Conservation (phyloP, 495 filamentous ascomycete species). For the Venustampulla echinocandica region DNA sequence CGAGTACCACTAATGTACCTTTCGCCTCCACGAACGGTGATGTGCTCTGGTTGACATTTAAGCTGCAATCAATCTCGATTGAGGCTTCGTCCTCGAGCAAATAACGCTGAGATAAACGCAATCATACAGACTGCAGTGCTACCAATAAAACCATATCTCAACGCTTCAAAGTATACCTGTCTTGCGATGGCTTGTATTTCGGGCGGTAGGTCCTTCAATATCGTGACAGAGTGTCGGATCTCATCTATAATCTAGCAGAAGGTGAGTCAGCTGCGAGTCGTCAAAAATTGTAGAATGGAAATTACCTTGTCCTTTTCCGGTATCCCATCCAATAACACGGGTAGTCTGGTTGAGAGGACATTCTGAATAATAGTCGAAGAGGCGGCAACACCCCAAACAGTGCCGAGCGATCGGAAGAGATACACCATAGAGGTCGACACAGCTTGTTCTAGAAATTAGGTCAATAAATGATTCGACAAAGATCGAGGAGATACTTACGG, state of each 20-base stretch:
- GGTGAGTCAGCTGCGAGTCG: conserved; percentile 6
- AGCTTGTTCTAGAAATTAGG: conserved; percentile 43
- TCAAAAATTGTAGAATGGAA: conserved; percentile 13
- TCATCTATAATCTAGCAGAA: conserved; percentile 44
- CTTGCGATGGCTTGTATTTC: conserved; percentile 52
- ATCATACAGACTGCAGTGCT: conserved; percentile 43
- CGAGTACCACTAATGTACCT: too few relatives aligned
- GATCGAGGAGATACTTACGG: conserved; percentile 30
- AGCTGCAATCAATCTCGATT: background rate
- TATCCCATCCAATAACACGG: conserved; percentile 48
- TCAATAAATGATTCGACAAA: conserved; percentile 6
- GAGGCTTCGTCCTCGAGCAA: conserved; percentile 41
- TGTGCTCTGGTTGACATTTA: too few relatives aligned
- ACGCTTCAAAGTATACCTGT: conserved; percentile 50
- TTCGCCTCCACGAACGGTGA: background rate
- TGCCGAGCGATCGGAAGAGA: conserved; percentile 53
- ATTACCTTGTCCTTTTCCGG: conserved; percentile 60
- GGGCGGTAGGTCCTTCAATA: conserved; percentile 42
- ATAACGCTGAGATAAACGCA: conserved; percentile 42
- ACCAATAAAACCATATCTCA: conserved; percentile 45
- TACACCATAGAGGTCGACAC: conserved; percentile 57
- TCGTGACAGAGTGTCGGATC: conserved; percentile 53
- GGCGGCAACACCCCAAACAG: conserved; percentile 55
- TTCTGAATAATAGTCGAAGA: conserved; percentile 57
- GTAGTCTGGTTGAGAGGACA: conserved; percentile 47